phyloP scores from a whole-genome alignment of 345 rosid genomes.

The Salix dunnii region DNA sequence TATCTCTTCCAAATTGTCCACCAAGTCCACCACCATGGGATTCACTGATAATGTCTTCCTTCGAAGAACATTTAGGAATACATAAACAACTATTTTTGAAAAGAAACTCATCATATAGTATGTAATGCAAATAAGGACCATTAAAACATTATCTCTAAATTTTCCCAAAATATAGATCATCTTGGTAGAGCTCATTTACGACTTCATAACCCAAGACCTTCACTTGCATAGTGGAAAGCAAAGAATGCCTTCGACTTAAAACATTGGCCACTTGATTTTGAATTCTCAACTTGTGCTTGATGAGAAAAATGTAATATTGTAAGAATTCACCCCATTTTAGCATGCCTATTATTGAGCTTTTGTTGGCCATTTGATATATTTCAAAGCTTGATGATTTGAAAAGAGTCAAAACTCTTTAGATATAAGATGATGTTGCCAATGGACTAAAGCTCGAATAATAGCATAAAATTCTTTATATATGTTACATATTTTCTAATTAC shows the following conservation, averaged over 20 bases:
- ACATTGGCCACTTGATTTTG: neutral
- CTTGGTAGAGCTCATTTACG: neutral
- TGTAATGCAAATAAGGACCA: no score
- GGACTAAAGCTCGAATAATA: no score
- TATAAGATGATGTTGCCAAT: neutral
- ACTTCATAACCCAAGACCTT: neutral
- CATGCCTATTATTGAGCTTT: neutral
- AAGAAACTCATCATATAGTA: no score
- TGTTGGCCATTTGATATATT: neutral
- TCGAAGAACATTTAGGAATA: no score
- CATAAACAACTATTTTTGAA: no score
- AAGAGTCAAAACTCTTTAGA: neutral
- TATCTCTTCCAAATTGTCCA: no score
- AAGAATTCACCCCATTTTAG: constrained; percentile 2
- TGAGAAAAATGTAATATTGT: neutral
- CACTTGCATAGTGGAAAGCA: neutral
- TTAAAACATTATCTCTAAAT: neutral
- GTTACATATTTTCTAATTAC: neutral
- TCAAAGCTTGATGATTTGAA: constrained; percentile 2
- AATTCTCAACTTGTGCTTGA: neutral
- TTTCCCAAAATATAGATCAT: neutral
- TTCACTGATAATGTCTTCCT: no score
- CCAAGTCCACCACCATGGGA: no score
- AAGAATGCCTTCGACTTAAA: neutral
- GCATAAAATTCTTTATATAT: no score